phyloP scores from a whole-genome alignment of 805 yeast genomes.

The Jamesozyma piceae region DNA sequence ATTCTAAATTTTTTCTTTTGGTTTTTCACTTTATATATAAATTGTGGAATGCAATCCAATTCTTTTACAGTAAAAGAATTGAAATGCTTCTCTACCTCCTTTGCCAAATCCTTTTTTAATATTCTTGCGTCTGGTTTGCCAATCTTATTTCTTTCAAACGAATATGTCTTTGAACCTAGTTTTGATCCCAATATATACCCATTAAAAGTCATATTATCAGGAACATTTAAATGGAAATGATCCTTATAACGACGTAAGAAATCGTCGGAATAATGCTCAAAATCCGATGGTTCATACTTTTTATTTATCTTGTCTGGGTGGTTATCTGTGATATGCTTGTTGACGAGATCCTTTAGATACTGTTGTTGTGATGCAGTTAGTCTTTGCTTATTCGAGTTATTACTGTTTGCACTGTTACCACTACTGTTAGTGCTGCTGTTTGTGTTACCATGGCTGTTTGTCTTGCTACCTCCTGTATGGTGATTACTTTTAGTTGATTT shows the following conservation, averaged over 20 bases:
- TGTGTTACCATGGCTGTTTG: not conserved
- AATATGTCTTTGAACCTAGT: conserved; percentile 60
- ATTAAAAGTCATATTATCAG: conserved; percentile 53
- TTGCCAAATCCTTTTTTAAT: conserved; percentile 51
- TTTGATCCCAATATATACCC: conserved; percentile 65
- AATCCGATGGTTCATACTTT: conserved; percentile 43
- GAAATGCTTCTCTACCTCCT: conserved; percentile 61
- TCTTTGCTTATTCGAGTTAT: conserved; percentile 22
- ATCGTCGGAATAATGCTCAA: conserved; percentile 49
- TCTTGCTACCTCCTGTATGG: not conserved
- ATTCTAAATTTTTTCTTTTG: conserved; percentile 42
- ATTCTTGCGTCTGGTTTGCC: conserved; percentile 34
- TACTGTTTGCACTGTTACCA: conserved; percentile 2
- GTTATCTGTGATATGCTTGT: conserved; percentile 63
- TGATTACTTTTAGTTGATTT: conserved; percentile 4
- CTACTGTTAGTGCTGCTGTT: conserved; percentile 5
- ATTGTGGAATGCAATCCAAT: conserved; percentile 78
- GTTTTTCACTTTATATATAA: conserved; percentile 74
- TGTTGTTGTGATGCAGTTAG: conserved; percentile 56
- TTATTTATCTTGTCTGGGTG: conserved; percentile 51
- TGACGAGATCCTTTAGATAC: conserved; percentile 50
- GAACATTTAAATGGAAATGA: conserved; percentile 45
- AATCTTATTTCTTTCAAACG: conserved; percentile 19
- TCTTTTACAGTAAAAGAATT: conserved; percentile 53
- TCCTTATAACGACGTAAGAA: conserved; percentile 63